A percentile compares a stretch with the other conserved stretches of the same genome.
Conservation (phyloP, 2,329 filamentous ascomycete genomes). For the Fusarium chlamydosporum region DNA sequence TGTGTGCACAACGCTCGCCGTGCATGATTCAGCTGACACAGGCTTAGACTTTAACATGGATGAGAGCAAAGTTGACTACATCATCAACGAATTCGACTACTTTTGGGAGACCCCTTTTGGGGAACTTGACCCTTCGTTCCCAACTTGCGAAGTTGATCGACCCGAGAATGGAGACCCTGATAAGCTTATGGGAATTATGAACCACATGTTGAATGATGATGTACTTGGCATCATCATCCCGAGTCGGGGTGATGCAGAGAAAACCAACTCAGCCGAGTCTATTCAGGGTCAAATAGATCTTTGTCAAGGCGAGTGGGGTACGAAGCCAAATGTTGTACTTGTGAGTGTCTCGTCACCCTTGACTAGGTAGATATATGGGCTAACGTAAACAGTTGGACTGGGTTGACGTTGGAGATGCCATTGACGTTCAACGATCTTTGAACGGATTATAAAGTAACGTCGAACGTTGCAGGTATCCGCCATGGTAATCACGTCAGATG, state of each 20-base stretch:
- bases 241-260: constrained; percentile 49
- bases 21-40: constrained; percentile 30
- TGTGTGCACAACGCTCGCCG: constrained; percentile 19
- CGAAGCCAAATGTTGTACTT: constrained; percentile 50
- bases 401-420: constrained; percentile 58
- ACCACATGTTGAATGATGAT: constrained; percentile 52
- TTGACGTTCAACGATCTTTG: constrained; percentile 56
- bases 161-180: constrained; percentile 59
- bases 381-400: constrained; percentile 58
- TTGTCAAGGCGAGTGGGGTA: constrained; percentile 43
- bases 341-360: constrained; percentile 39
- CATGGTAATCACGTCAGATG: background rate
- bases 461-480: background rate
- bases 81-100: constrained; percentile 74
- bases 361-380: constrained; percentile 4
- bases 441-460: constrained; percentile 53
- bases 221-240: constrained; percentile 53
- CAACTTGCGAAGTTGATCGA: constrained; percentile 75
- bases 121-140: constrained; percentile 70
- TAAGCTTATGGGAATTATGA: constrained; percentile 50
- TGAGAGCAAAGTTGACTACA: constrained; percentile 68
- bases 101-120: constrained; percentile 82
- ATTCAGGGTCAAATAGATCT: constrained; percentile 49
- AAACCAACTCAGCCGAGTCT: constrained; percentile 56
- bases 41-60: constrained; percentile 71